Conservation (phyloP, 345 rosid species). For the Hypericum perforatum region DNA sequence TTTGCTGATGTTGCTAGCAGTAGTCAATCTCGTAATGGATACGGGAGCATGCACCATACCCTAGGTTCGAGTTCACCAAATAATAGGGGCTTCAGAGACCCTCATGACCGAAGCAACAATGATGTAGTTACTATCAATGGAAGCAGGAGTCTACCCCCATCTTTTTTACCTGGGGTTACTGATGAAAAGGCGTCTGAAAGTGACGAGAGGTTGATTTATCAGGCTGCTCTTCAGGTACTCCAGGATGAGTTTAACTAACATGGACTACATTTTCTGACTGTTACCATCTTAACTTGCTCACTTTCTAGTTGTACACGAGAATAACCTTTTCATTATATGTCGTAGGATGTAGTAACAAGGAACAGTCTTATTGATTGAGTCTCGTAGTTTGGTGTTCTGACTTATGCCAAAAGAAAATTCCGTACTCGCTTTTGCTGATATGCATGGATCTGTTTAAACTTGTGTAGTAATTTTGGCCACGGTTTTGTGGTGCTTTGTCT, state of each 20-base stretch:
- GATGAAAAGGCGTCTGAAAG: slow-evolving; percentile 44
- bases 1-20: slow-evolving; percentile 24
- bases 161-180: slow-evolving; percentile 37
- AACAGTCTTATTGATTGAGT: no score
- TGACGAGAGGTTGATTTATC: slow-evolving; percentile 80
- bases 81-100: slow-evolving; percentile 33
- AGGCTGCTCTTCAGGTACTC: slow-evolving; percentile 80
- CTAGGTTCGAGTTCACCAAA: slow-evolving; percentile 30
- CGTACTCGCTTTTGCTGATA: no score
- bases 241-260: not conserved
- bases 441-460: no score
- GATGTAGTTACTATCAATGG: slow-evolving; percentile 35
- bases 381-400: no score
- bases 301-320: no score
- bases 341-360: no score
- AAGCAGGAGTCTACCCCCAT: slow-evolving; percentile 55
- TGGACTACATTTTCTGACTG: not conserved
- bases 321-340: no score
- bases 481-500: no score
- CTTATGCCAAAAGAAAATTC: no score
- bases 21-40: slow-evolving; percentile 31
- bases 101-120: slow-evolving; percentile 19
- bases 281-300: not conserved
- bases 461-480: no score
- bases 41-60: slow-evolving; percentile 20